A percentile compares a stretch with the other conserved stretches of the same genome.
phyloP scores from a whole-genome alignment of 345 rosid genomes.

The Clausena lansium region DNA sequence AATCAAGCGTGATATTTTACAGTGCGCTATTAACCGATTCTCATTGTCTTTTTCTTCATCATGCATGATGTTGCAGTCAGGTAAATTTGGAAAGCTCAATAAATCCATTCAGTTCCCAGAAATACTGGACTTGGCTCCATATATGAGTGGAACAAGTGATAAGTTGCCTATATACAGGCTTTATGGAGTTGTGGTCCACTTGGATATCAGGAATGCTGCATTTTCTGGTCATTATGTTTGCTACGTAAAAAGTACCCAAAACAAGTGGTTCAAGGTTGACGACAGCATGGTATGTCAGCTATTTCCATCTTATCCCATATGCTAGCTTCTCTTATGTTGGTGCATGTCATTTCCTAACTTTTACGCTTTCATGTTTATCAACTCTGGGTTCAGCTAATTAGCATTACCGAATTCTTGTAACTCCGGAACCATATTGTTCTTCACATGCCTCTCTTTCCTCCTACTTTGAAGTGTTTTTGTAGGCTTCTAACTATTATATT shows the following conservation, averaged over 20 bases:
- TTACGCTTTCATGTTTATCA: neutral
- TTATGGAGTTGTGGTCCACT: conserved; percentile 91
- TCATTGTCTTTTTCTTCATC: conserved; percentile 13
- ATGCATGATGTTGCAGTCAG: conserved; percentile 58
- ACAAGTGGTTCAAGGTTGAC: conserved; percentile 95
- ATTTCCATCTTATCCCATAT: conserved; percentile 6
- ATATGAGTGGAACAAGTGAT: conserved; percentile 81
- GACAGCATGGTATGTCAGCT: conserved; percentile 69
- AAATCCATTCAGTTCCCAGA: conserved; percentile 80
- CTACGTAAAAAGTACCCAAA: conserved; percentile 72
- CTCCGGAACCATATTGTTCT: neutral
- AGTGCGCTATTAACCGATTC: conserved; percentile 18
- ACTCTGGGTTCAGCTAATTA: neutral
- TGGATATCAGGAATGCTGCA: conserved; percentile 89
- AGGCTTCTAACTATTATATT: conserved; percentile 1
- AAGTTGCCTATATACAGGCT: conserved; percentile 82
- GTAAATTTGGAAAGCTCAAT: conserved; percentile 93
- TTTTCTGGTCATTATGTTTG: conserved; percentile 96
- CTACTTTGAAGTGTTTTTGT: neutral
- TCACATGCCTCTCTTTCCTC: neutral
- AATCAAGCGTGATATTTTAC: conserved; percentile 1
- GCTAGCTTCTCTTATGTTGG: neutral
- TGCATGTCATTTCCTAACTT: neutral
- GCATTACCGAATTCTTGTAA: neutral
- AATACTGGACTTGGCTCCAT: conserved; percentile 85